Conservation (phyloP, 2,329 filamentous ascomycete species). For the Colletotrichum filicis region DNA sequence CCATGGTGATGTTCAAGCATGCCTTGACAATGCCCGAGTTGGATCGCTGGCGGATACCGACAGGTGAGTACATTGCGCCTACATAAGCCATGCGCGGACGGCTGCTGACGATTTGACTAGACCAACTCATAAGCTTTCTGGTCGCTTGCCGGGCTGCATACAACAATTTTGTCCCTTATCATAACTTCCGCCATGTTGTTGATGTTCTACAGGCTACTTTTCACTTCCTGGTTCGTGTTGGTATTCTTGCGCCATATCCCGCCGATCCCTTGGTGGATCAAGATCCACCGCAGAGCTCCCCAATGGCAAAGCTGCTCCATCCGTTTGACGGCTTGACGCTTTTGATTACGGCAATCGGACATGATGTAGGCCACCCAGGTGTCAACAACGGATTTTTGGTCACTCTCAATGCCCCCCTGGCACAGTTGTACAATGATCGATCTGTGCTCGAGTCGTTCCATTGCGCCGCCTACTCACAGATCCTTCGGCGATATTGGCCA, state of each 20-base stretch:
- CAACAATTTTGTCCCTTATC: slow-evolving; percentile 95
- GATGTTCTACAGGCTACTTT: slow-evolving; percentile 96
- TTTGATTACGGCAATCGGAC: slow-evolving; percentile 94
- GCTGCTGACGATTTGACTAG: slow-evolving; percentile 61
- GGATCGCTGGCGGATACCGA: slow-evolving; percentile 81
- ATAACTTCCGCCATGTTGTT: slow-evolving; percentile 97
- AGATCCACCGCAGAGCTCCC: slow-evolving; percentile 60
- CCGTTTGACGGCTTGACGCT: slow-evolving; percentile 91
- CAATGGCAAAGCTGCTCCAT: slow-evolving; percentile 79
- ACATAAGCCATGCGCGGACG: slow-evolving; percentile 36
- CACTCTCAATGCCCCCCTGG: slow-evolving; percentile 89
- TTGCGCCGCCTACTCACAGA: slow-evolving; percentile 96
- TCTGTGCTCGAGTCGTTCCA: slow-evolving; percentile 98
- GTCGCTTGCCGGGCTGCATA: slow-evolving; percentile 93
- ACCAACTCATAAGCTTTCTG: slow-evolving; percentile 85
- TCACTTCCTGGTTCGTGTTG: slow-evolving; percentile 85
- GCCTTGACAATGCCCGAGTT: slow-evolving; percentile 85
- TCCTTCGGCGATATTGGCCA: slow-evolving; percentile 92
- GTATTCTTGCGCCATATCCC: slow-evolving; percentile 77
- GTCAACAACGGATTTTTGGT: slow-evolving; percentile 98
- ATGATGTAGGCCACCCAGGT: slow-evolving; percentile 96
- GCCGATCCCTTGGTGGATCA: slow-evolving; percentile 37
- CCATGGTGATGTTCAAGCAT: slow-evolving; percentile 91
- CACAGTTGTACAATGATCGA: slow-evolving; percentile 95
- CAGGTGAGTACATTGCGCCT: slow-evolving; percentile 66